Evolutionary conservation across 1,284 basidiomycete species (phyloP), one percentile per base, ranked within the genome.

Genomic region (Ceraceosorus guamensis): DNA sequence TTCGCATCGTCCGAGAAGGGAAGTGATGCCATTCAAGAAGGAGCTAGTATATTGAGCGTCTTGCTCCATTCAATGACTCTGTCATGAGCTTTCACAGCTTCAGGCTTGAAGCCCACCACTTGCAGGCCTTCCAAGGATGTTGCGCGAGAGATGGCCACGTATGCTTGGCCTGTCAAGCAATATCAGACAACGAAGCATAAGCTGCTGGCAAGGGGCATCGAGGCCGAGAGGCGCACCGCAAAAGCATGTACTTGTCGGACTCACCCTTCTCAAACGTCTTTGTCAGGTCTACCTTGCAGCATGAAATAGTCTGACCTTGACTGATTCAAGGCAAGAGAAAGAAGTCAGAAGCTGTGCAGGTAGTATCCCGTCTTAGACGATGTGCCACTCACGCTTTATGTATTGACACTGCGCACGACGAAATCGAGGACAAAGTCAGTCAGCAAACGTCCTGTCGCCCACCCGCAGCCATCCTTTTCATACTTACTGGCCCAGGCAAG

Each of bases 111-210:
- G 44, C 88, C 85, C 3, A 88, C 78, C 1, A 97, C 88, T 75
- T 98, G 91, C 24, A 98, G 81, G 0, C 91, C 89, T 7, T 92
- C 86, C 47, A 98, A 79, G 7, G 85, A 87, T 0, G 91, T 95
- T 2, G 95, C 95, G 35, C 95, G 89, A 24, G 91, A 95, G 14
- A 98, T 81, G 0, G 95, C 93, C 33, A 97, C 92, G 70, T 98
- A 97, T 37, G 91, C 91, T 80, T 91, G 90, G 35, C 70, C 60
- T 48, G 48, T 5, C 2, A 33, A 45, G 8, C 24, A 24, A 24
- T 24, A 24, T 24, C 24, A 24, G 24, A 24, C 1, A 24, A 35
- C 39, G 14, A 31, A 24, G 54, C 37, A 32, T 37, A 1, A 30
- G 46, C 11, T 13, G 18, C 46, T 13, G 46, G 10, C 24, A 11